Percentiles rank a stretch among this genome's conserved stretches.
Evolutionary conservation across 129 eudicot genomes (phyloP).

Genomic region (Kitagawia praeruptora): DNA sequence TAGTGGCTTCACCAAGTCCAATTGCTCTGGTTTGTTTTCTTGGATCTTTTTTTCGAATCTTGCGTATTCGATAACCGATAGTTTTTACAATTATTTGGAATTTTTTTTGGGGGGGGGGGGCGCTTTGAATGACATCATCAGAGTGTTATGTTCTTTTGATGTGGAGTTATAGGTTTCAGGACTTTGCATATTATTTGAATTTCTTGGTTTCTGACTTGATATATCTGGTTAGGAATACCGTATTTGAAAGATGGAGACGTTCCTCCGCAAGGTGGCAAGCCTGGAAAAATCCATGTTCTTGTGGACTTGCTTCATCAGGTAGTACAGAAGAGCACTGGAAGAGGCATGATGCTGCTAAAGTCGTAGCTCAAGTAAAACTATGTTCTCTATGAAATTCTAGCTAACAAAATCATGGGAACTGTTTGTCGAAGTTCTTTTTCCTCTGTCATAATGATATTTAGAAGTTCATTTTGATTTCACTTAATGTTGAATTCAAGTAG

Average conservation of each 20-base stretch:
- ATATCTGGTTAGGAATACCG: slow-evolving; percentile 55
- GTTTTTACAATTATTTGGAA: too few relatives aligned
- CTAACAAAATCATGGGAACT: background rate
- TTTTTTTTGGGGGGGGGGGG: too few relatives aligned
- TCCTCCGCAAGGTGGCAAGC: slow-evolving; percentile 83
- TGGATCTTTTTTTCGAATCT: too few relatives aligned
- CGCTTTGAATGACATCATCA: too few relatives aligned
- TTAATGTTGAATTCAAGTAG: background rate
- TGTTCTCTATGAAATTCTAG: background rate
- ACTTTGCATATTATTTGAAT: background rate
- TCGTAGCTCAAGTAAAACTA: slow-evolving; percentile 40
- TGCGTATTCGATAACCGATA: too few relatives aligned
- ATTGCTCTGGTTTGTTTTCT: too few relatives aligned
- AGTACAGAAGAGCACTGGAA: slow-evolving; percentile 86
- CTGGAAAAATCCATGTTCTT: slow-evolving; percentile 30
- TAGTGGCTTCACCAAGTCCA: too few relatives aligned
- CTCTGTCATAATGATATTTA: background rate
- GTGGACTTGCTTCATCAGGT: slow-evolving; percentile 36
- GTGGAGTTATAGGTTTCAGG: background rate
- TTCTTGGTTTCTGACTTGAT: background rate
- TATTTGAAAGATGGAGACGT: slow-evolving; percentile 81
- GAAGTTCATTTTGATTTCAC: background rate
- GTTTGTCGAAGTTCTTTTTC: background rate
- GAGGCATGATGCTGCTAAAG: slow-evolving; percentile 90
- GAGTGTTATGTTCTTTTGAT: too few relatives aligned